Base-by-base conservation (phyloP, 768 basidiomycete genomes). In the Symmetrospora coprosmae region DNA sequence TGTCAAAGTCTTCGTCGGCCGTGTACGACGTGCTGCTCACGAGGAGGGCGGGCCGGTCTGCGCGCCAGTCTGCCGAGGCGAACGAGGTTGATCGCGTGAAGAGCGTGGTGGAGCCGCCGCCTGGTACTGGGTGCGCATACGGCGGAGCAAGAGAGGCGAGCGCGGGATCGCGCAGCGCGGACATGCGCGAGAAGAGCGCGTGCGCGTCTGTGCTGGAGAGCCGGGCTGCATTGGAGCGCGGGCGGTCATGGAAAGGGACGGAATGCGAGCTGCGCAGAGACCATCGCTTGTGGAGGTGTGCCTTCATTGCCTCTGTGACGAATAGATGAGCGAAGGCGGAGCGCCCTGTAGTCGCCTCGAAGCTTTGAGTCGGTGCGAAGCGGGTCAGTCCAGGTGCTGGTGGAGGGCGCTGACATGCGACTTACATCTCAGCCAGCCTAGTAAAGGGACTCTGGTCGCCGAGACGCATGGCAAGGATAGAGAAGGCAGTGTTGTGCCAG, bases 401-500 rank as follows among this genome's bases (percentile, higher is more conserved):
- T n/a, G n/a, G n/a, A n/a, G n/a, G n/a, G n/a, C n/a, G n/a, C n/a
- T n/a, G n/a, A n/a, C n/a, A 21, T 3, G 19, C 39, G 16, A 71
- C 75, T 33, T 65, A 92, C 92, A 79, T 78, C 73, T 80, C 81
- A 0, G 87, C 84, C 21, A 92, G 69, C 64, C 72, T 78, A 38
- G 92, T 87, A 63, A 91, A 77, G 0, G 76, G 71, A 70, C 89
- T 86, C 0, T 72, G 70, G 1, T 75, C 61, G 0, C 88, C 86
- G n/a, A 90, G 74, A 66, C 81, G 84, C 65, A 99, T 72, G 1
- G 84, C 85, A 47, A 99, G 79, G 45, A 97, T 89, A 64, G 82
- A 92, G 71, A 88, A 90, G 17, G 94, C 94, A 25, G 92, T 79
- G 72, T 99, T 99, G 71, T 99, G 94, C 94, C 94, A 99, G 74